phyloP scores from a whole-genome alignment of 495 filamentous ascomycete genomes.

The Aspergillus campestris region DNA sequence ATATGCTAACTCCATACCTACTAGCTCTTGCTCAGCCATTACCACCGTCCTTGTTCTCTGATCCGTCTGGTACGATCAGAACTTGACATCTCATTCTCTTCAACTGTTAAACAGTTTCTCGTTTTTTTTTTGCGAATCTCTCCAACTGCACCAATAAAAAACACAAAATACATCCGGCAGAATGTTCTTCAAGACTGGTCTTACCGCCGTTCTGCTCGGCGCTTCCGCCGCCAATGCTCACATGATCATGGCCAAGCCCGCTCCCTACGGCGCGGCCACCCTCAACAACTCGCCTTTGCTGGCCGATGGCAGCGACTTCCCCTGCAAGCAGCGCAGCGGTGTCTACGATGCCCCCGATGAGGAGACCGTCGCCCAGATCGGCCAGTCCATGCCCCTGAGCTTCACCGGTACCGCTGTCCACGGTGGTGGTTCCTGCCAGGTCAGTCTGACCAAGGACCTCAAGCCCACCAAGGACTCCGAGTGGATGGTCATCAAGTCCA shows the following conservation, averaged over 20 bases:
- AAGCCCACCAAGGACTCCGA: conserved; percentile 40
- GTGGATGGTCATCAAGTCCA: conserved; percentile 78
- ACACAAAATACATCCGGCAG: conserved; percentile 16
- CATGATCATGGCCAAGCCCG: conserved; percentile 61
- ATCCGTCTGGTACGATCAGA: conserved; percentile 39
- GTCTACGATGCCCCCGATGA: conserved; percentile 14
- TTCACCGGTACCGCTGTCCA: conserved; percentile 55
- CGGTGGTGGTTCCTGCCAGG: conserved; percentile 84
- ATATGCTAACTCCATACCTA: not conserved
- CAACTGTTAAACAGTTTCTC: conserved; percentile 19
- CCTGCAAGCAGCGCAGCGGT: conserved; percentile 55
- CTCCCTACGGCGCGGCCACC: conserved; percentile 48
- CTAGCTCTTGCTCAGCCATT: conserved; percentile 1
- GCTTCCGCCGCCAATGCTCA: conserved; percentile 49
- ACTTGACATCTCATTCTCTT: conserved; percentile 7
- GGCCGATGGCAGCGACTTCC: conserved; percentile 58
- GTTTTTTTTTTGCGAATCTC: not conserved
- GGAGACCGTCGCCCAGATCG: conserved; percentile 26
- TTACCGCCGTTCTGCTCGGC: conserved; percentile 39
- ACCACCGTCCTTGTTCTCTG: conserved; percentile 11
- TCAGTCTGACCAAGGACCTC: conserved; percentile 70
- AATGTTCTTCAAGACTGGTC: conserved; percentile 30
- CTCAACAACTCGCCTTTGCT: conserved; percentile 55
- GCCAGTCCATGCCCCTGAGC: conserved; percentile 17
- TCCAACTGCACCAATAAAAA: not conserved